A percentile compares a stretch with the other conserved stretches of the same genome.
Evolutionary conservation across 1,139 yeast species (phyloP).

Genomic region (Arxiozyma telluris): DNA sequence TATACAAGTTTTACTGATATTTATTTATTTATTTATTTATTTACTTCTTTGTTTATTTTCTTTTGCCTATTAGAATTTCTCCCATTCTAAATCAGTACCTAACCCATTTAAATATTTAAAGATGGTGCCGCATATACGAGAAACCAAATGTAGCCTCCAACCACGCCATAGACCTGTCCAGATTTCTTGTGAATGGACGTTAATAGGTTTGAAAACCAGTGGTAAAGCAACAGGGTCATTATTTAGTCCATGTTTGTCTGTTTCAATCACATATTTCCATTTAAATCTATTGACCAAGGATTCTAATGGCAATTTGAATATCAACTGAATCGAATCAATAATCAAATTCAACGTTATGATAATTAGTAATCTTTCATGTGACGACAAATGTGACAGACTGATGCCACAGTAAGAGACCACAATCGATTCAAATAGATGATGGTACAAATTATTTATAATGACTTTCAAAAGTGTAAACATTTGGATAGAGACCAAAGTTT

Average conservation of each 20-base stretch:
- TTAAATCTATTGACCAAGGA: slow-evolving; percentile 80
- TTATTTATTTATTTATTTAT: too few relatives aligned
- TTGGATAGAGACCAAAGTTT: not conserved
- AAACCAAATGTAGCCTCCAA: slow-evolving; percentile 80
- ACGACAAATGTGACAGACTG: slow-evolving; percentile 1
- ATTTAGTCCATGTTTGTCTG: not conserved
- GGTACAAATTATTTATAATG: not conserved
- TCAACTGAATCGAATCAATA: slow-evolving; percentile 56
- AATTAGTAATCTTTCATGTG: slow-evolving; percentile 32
- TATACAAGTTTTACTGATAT: not conserved
- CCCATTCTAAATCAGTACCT: slow-evolving; percentile 1
- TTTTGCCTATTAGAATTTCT: not conserved
- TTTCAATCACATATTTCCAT: slow-evolving; percentile 16
- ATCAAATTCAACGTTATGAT: slow-evolving; percentile 35
- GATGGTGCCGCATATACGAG: slow-evolving; percentile 46
- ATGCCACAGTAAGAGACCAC: not conserved
- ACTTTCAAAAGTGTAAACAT: not conserved
- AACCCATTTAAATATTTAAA: slow-evolving; percentile 1
- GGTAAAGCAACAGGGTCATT: not conserved
- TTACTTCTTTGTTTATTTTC: too few relatives aligned
- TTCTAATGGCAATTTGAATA: slow-evolving; percentile 77
- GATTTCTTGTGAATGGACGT: slow-evolving; percentile 37
- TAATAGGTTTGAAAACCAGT: slow-evolving; percentile 46
- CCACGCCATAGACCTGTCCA: slow-evolving; percentile 66
- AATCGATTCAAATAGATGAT: slow-evolving; percentile 1